phyloP scores from a whole-genome alignment of 495 filamentous ascomycete species.

The Tuber melanosporum region DNA sequence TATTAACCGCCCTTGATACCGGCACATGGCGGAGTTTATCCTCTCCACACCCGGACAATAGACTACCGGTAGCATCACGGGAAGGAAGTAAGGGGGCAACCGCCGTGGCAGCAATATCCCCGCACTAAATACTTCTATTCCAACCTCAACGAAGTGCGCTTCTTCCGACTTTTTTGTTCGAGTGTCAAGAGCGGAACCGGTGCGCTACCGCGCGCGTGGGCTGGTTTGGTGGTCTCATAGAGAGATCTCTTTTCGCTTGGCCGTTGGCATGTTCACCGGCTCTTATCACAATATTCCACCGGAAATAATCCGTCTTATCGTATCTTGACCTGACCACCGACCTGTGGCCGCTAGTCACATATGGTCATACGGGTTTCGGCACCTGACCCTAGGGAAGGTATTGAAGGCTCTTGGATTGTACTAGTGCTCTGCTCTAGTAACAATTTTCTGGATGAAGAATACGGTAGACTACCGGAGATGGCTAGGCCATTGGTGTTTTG shows the following conservation, averaged over 20 bases:
- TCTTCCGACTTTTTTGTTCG: no score
- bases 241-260: neutral
- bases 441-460: neutral
- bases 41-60: no score
- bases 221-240: neutral
- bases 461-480: neutral
- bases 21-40: no score
- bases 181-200: no score
- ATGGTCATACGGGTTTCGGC: neutral
- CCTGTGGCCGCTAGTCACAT: neutral
- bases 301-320: neutral
- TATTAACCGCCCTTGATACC: no score
- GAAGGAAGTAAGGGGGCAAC: neutral
- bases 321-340: neutral
- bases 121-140: neutral
- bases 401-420: neutral
- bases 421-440: neutral
- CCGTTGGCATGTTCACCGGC: neutral
- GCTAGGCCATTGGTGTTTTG: neutral
- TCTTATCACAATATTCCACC: neutral
- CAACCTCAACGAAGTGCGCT: neutral
- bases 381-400: neutral
- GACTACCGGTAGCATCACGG: no score
- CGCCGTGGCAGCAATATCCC: no score
- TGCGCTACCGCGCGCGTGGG: neutral